Base-by-base conservation (phyloP, 441 rosid genomes). In the Macaranga tanarius region DNA sequence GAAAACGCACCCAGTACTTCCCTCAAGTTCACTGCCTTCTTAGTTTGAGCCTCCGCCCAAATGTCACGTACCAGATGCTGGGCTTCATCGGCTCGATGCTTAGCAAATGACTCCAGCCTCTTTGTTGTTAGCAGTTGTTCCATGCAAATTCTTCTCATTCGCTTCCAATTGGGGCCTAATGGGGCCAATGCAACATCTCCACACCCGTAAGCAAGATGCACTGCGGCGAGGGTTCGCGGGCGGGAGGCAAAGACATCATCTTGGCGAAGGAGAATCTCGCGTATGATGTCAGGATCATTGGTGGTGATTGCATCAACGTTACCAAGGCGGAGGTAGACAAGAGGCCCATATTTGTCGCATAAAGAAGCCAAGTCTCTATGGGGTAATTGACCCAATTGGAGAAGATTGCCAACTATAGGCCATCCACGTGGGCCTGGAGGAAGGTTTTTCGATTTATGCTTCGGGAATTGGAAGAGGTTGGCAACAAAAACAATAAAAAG, bases 321-420 rank as follows among this genome's bases (percentile, higher is more conserved):
- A 0, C 98, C 97, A 0, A 94, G 90, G 1, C 87, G 86, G 67
- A 94, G 95, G 78, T 94, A 90, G 60, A 92, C 96, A 15, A 94
- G 62, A 2, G 93, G 90, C 50, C 96, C 96, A 42, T 92, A 92
- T 64, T 78, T 83, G 64, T 81, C 75, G 68, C 97, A 92, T 0
- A 92, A 67, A 0, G 86, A 64, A 15, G 98, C 93, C 0, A 94
- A 64, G 79, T 92, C 96, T 4, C 92, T 68, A 59, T 92, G 98
- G 52, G 98, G 98, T 61, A 86, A 79, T 10, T 44, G 90, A 26
- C 92, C 85, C 56, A 93, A 26, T 6, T 89, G 98, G 55, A 93
- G 92, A 75, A 93, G 93, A 81, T 89, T 93, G 38, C 98, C 98
- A 15, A 90, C 75, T 0, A 92, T n/a, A 40, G 97, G 95, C 99